Conservation (phyloP, 495 filamentous ascomycete species). For the Talaromyces stipitatus region DNA sequence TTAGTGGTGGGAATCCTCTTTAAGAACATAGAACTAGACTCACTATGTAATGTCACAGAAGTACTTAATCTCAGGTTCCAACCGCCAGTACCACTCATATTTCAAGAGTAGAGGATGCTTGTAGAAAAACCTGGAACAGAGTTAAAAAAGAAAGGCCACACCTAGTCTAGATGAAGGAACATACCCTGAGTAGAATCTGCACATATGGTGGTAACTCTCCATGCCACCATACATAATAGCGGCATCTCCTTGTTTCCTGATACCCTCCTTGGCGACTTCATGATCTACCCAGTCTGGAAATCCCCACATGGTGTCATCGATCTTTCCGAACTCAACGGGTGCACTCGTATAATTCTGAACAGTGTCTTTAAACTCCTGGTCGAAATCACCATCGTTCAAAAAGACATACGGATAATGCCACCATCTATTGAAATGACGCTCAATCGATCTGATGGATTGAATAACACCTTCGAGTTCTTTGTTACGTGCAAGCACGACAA, state of each 20-base stretch:
- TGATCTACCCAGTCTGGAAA: slow-evolving; percentile 94
- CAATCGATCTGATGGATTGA: slow-evolving; percentile 94
- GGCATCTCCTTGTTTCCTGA: slow-evolving; percentile 89
- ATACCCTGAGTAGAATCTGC: slow-evolving; percentile 96
- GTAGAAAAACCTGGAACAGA: slow-evolving; percentile 73
- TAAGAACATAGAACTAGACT: slow-evolving; percentile 15
- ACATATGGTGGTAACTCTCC: slow-evolving; percentile 99
- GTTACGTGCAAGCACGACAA: slow-evolving; percentile 93
- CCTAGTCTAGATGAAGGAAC: slow-evolving; percentile 14
- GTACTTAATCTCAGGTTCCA: slow-evolving; percentile 99
- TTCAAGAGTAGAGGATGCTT: slow-evolving; percentile 92
- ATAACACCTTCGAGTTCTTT: slow-evolving; percentile 95
- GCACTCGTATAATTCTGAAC: slow-evolving; percentile 84
- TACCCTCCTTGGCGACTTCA: slow-evolving; percentile 89
- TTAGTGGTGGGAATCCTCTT: not conserved
- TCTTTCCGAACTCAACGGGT: slow-evolving; percentile 88
- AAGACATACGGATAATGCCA: slow-evolving; percentile 99
- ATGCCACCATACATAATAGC: slow-evolving; percentile 99
- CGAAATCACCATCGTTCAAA: slow-evolving; percentile 95
- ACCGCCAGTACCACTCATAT: slow-evolving; percentile 99
- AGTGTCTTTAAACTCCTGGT: slow-evolving; percentile 81
- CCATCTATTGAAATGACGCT: slow-evolving; percentile 99
- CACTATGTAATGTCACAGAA: slow-evolving; percentile 99
- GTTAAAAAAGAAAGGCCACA: not conserved
- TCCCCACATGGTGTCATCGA: slow-evolving; percentile 87